phyloP scores from a whole-genome alignment of 345 rosid genomes.

The Populus pruinosa region DNA sequence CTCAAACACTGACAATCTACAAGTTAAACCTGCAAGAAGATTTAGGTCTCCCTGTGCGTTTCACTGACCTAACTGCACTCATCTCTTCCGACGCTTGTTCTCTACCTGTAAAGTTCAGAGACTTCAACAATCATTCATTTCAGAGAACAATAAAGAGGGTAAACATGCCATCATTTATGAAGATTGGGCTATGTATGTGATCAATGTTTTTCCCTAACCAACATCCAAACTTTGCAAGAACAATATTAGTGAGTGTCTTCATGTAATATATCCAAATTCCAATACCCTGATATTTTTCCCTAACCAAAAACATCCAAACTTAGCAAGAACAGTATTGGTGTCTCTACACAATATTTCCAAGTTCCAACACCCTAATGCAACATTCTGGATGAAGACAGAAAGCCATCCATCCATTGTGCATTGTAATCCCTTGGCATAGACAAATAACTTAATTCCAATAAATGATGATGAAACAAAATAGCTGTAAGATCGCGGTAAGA shows the following conservation, averaged over 20 bases:
- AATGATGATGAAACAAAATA: neutral
- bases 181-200: neutral
- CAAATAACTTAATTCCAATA: neutral
- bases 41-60: constrained; percentile 9
- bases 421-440: neutral
- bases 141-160: neutral
- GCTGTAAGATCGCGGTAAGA: neutral
- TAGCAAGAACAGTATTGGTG: no score
- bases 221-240: neutral
- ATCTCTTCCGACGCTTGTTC: constrained; percentile 57
- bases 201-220: neutral
- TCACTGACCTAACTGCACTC: neutral
- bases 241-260: no score
- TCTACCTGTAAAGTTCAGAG: constrained; percentile 48
- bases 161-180: neutral
- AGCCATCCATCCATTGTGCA: neutral
- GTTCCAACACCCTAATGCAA: no score
- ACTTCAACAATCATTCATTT: neutral
- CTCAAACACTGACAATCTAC: constrained; percentile 33
- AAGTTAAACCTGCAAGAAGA: constrained; percentile 23
- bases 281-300: no score
- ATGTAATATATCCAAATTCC: no score
- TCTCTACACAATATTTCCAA: no score
- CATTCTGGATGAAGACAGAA: neutral
- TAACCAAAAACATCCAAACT: no score